Percentiles rank a stretch among this genome's conserved stretches.
phyloP scores from a whole-genome alignment of 75 land plant genomes.

The Selaginella tamariscina region DNA sequence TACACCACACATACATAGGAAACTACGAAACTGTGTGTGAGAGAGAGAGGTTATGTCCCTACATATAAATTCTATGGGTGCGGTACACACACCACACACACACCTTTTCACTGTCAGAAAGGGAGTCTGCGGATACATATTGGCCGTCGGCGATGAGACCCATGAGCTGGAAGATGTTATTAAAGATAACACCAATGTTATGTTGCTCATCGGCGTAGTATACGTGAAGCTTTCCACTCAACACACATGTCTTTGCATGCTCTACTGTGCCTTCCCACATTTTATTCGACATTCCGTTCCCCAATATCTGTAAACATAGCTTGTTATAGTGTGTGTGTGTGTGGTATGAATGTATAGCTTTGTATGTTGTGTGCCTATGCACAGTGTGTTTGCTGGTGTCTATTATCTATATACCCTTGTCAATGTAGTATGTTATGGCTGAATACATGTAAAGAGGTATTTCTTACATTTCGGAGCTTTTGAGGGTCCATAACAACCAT shows the following conservation, averaged over 20 bases:
- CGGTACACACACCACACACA: no score
- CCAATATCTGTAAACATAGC: neutral
- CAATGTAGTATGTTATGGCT: neutral
- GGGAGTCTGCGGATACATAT: constrained; percentile 2
- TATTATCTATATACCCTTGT: neutral
- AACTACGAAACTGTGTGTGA: neutral
- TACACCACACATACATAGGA: neutral
- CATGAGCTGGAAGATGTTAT: constrained; percentile 12
- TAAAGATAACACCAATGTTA: constrained; percentile 11
- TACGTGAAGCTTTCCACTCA: constrained; percentile 8
- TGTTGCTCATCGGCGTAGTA: constrained; percentile 12
- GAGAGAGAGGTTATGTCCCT: neutral
- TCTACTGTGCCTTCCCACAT: constrained; percentile 10
- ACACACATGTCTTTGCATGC: constrained; percentile 12
- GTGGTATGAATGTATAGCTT: no score
- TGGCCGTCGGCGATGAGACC: constrained; percentile 7
- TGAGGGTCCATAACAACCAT: constrained; percentile 23
- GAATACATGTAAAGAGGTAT: neutral
- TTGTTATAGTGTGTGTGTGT: no score
- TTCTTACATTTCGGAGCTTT: constrained; percentile 5
- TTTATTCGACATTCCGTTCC: constrained; percentile 10
- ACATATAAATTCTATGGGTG: no score
- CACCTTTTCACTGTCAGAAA: constrained; percentile 12
- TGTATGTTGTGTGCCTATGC: no score
- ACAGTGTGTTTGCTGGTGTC: neutral